Evolutionary conservation across 352 stramenopile genomes (phyloP).

Genomic region (Globisporangium uncinulatum): DNA sequence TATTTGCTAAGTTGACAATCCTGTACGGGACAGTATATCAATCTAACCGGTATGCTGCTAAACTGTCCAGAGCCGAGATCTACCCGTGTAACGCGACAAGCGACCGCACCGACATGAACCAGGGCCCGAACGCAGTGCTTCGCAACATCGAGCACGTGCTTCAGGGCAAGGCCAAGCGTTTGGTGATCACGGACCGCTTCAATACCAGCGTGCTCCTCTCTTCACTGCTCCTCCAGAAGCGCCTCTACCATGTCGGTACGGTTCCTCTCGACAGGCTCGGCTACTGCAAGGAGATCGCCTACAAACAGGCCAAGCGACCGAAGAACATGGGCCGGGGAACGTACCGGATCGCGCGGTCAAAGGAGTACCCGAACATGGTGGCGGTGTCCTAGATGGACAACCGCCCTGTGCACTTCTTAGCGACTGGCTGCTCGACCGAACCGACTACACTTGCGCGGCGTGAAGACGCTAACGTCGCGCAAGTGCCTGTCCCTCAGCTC

Average conservation of each 20-base stretch:
- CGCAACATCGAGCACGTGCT: constrained; percentile 5
- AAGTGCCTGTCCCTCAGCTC: no score
- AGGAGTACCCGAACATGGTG: no score
- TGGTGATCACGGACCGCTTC: constrained; percentile 3
- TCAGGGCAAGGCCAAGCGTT: not conserved
- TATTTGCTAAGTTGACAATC: not conserved
- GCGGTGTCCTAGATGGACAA: no score
- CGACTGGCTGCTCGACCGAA: no score
- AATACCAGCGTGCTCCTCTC: constrained; percentile 4
- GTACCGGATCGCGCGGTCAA: no score
- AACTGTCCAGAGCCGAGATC: not conserved
- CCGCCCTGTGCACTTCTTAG: no score
- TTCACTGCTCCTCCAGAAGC: constrained; percentile 8
- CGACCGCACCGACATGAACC: not conserved
- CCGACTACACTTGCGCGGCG: no score
- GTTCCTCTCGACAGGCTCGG: constrained; percentile 9
- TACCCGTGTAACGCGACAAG: not conserved
- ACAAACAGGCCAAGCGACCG: constrained; percentile 8
- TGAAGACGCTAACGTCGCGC: no score
- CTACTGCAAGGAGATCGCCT: constrained; percentile 14
- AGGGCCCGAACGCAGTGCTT: no score
- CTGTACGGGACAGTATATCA: not conserved
- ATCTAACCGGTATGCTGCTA: no score
- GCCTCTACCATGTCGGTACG: constrained; percentile 13
- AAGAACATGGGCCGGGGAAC: constrained; percentile 10